phyloP scores from a whole-genome alignment of 495 filamentous ascomycete species.

The Tuber magnatum region DNA sequence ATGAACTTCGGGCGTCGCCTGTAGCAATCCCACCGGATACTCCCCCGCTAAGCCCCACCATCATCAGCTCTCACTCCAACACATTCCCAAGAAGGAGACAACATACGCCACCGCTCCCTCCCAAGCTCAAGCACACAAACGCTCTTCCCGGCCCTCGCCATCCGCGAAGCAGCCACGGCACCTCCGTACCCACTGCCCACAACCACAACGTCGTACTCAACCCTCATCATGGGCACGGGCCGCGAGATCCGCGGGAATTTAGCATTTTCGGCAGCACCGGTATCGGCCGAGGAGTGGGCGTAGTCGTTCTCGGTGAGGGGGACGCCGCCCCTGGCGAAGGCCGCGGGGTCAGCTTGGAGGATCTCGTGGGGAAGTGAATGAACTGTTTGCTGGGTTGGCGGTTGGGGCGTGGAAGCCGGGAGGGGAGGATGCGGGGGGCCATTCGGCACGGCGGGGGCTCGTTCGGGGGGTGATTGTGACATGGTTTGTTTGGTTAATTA shows the following conservation, averaged over 20 bases:
- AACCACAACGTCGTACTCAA: conserved; percentile 58
- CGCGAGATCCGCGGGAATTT: conserved; percentile 51
- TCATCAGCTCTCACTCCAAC: neutral
- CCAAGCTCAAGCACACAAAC: conserved; percentile 60
- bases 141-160: conserved; percentile 54
- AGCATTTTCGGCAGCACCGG: neutral
- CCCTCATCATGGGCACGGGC: conserved; percentile 52
- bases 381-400: neutral
- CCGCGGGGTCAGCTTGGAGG: conserved; percentile 6
- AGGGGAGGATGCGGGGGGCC: neutral
- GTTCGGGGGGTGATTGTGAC: neutral
- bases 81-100: neutral
- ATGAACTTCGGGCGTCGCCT: conserved; percentile 49
- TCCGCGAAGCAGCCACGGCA: conserved; percentile 58
- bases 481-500: neutral
- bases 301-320: conserved; percentile 2
- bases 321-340: conserved; percentile 11
- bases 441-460: neutral
- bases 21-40: conserved; percentile 49
- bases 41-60: conserved; percentile 47
- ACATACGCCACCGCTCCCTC: conserved; percentile 54
- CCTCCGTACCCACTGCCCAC: conserved; percentile 64
- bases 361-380: conserved; percentile 8
- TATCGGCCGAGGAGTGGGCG: conserved; percentile 7
- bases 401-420: neutral